These are phyloP conservation scores for Passiflora organensis DNA, from an alignment of 345 rosid species.

Conservation along the genomic window DNA sequence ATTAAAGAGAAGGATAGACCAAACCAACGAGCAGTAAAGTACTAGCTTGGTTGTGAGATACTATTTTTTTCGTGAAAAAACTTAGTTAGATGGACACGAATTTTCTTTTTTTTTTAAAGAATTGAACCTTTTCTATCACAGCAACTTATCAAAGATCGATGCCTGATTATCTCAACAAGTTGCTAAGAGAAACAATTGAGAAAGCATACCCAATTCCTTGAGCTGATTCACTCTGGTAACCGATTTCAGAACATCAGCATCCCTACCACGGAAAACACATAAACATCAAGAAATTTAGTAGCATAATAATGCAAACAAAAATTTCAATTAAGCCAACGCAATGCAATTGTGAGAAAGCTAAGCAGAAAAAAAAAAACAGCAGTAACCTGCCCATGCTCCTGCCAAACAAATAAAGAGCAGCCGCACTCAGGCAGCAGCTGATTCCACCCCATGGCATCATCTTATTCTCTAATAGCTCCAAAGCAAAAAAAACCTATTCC, in stretches of 20 bases:
- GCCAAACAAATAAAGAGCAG: conserved; percentile 86
- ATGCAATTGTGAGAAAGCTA: not conserved
- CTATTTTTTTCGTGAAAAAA: too few species aligned
- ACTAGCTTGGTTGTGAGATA: too few species aligned
- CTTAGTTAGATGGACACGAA: too few species aligned
- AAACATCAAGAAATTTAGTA: not conserved
- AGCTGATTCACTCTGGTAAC: conserved; percentile 74
- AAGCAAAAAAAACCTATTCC: not conserved
- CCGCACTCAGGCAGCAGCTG: conserved; percentile 82
- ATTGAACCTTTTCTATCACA: too few species aligned
- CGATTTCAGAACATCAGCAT: conserved; percentile 73
- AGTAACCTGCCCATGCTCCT: conserved; percentile 78
- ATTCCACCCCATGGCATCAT: conserved; percentile 93
- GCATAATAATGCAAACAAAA: not conserved
- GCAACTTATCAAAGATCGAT: too few species aligned
- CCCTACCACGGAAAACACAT: conserved; percentile 41
- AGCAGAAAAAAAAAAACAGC: not conserved
- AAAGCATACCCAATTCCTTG: conserved; percentile 65
- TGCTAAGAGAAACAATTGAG: too few species aligned
- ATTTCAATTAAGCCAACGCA: not conserved
- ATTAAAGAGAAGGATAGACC: too few species aligned
- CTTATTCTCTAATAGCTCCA: conserved; percentile 1
- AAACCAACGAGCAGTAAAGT: too few species aligned
- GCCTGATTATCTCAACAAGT: too few species aligned
- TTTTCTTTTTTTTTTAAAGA: too few species aligned